Percentiles rank a stretch among this genome's conserved stretches.
These are phyloP conservation scores for Starmerella gropengiesseri DNA, from an alignment of 805 yeast species.

Conservation along the genomic window DNA sequence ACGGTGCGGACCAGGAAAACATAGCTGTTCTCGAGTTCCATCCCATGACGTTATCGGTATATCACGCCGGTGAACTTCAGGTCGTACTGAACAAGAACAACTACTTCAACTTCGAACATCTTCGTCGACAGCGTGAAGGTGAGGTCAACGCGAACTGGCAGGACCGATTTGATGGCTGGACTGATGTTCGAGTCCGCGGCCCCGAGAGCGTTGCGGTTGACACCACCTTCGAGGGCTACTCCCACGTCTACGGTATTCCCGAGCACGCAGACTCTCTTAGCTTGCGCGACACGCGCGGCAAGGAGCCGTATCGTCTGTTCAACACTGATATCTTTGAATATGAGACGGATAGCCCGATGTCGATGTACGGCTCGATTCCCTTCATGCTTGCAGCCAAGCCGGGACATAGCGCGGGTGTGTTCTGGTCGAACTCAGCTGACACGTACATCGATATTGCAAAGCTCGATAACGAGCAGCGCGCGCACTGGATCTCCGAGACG, in stretches of 20 bases:
- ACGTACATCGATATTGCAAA: slow-evolving; percentile 67
- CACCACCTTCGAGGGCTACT: slow-evolving; percentile 48
- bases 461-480: slow-evolving; percentile 28
- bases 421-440: slow-evolving; percentile 91
- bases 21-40: slow-evolving; percentile 35
- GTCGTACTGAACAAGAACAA: slow-evolving; percentile 56
- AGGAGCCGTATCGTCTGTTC: slow-evolving; percentile 75
- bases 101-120: slow-evolving; percentile 75
- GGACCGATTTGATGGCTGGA: slow-evolving; percentile 59
- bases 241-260: slow-evolving; percentile 83
- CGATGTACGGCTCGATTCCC: slow-evolving; percentile 95
- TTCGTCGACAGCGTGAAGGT: slow-evolving; percentile 39
- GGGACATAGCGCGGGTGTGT: slow-evolving; percentile 49
- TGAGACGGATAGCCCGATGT: slow-evolving; percentile 65
- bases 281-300: slow-evolving; percentile 51
- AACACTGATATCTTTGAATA: slow-evolving; percentile 96
- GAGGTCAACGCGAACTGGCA: slow-evolving; percentile 51
- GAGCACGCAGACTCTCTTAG: slow-evolving; percentile 83
- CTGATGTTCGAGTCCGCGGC: slow-evolving; percentile 50
- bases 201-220: slow-evolving; percentile 87
- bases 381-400: slow-evolving; percentile 61
- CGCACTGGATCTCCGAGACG: slow-evolving; percentile 89
- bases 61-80: slow-evolving; percentile 37
- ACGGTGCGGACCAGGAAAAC: slow-evolving; percentile 25
- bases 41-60: slow-evolving; percentile 44